Evolutionary conservation across 805 yeast species (phyloP).

Genomic region (Sungouiozyma intestinalis): DNA sequence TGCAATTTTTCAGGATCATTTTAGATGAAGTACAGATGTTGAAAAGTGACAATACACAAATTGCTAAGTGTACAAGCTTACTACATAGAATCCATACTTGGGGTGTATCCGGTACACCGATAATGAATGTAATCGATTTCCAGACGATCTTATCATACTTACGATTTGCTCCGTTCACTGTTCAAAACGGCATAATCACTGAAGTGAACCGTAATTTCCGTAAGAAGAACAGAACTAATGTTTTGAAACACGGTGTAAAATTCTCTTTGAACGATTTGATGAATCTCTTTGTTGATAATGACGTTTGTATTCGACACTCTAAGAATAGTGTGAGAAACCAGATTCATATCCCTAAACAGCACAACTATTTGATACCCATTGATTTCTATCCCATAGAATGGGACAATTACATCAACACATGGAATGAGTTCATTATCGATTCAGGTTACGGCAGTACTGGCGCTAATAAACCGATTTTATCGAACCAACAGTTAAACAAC

Average conservation of each 20-base stretch:
- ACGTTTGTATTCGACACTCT: conserved; percentile 60
- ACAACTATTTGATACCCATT: conserved; percentile 53
- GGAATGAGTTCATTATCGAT: conserved; percentile 45
- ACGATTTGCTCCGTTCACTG: conserved; percentile 53
- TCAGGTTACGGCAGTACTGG: conserved; percentile 43
- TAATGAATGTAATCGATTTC: conserved; percentile 57
- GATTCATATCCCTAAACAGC: conserved; percentile 69
- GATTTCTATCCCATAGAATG: conserved; percentile 79
- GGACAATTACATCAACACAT: conserved; percentile 62
- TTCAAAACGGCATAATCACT: conserved; percentile 14
- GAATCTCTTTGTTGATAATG: conserved; percentile 41
- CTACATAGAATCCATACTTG: conserved; percentile 84
- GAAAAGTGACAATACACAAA: conserved; percentile 53
- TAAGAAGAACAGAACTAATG: conserved; percentile 2
- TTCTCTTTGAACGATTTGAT: conserved; percentile 35
- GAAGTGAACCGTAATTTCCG: conserved; percentile 5
- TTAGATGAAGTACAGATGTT: conserved; percentile 96
- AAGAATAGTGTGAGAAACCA: conserved; percentile 73
- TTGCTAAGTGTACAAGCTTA: conserved; percentile 68
- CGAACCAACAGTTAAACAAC: conserved; percentile 45
- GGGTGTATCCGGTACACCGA: conserved; percentile 97
- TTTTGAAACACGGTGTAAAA: conserved; percentile 13
- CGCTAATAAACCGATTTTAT: conserved; percentile 41
- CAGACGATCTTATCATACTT: conserved; percentile 62
- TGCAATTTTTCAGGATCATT: conserved; percentile 83